Evolutionary conservation across 352 stramenopile genomes (phyloP).

Genomic region (Pseudoperonospora humuli): DNA sequence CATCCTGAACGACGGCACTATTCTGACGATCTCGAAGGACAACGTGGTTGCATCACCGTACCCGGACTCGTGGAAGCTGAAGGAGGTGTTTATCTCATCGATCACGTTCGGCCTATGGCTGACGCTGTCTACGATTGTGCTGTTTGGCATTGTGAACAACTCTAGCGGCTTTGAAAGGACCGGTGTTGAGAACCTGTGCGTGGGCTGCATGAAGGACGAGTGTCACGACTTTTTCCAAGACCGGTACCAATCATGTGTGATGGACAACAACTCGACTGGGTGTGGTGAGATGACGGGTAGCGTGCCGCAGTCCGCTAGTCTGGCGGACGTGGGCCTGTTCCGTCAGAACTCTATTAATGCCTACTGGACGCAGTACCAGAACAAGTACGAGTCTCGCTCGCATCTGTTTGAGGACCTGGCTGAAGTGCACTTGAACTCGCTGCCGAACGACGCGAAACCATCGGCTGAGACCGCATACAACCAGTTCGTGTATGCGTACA

Average conservation of each 20-base stretch:
- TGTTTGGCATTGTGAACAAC: slow-evolving; percentile 58
- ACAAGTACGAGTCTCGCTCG: slow-evolving; percentile 39
- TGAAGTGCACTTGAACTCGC: slow-evolving; percentile 46
- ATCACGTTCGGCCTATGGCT: slow-evolving; percentile 65
- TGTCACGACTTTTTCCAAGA: slow-evolving; percentile 55
- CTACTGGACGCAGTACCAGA: slow-evolving; percentile 37
- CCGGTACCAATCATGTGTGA: slow-evolving; percentile 43
- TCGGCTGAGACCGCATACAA: slow-evolving; percentile 36
- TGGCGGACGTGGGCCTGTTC: slow-evolving; percentile 34
- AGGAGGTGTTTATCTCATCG: slow-evolving; percentile 60
- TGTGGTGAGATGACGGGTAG: slow-evolving; percentile 59
- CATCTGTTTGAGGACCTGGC: slow-evolving; percentile 50
- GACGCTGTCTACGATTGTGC: slow-evolving; percentile 50
- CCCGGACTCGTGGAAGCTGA: slow-evolving; percentile 66
- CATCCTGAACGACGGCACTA: slow-evolving; percentile 87
- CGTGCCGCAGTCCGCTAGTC: slow-evolving; percentile 30
- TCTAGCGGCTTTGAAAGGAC: slow-evolving; percentile 41
- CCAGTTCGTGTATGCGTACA: slow-evolving; percentile 59
- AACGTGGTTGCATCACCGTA: slow-evolving; percentile 55
- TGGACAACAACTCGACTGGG: slow-evolving; percentile 33
- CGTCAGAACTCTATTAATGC: slow-evolving; percentile 27
- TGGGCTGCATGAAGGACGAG: slow-evolving; percentile 43
- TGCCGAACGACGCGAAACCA: slow-evolving; percentile 35
- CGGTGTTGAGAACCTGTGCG: slow-evolving; percentile 59
- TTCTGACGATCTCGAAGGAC: slow-evolving; percentile 76